Conservation (phyloP, 139 green algal species). For the Pleodorina starrii region DNA sequence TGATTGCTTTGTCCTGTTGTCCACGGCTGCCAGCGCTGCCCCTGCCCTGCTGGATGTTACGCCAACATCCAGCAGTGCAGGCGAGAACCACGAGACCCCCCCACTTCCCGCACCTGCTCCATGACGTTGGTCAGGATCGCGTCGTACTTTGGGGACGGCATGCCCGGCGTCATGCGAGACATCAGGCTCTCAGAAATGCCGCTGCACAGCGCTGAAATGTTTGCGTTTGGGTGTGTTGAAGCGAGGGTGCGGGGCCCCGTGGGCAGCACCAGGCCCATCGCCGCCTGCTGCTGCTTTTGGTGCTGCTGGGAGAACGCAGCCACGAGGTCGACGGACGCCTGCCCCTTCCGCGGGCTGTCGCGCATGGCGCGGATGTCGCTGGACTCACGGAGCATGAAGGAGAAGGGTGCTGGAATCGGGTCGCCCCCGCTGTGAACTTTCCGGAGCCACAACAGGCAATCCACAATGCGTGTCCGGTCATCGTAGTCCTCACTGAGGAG, state of each 20-base stretch:
- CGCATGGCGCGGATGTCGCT: slow-evolving; percentile 15
- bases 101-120: slow-evolving; percentile 32
- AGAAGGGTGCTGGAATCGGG: background rate
- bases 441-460: slow-evolving; percentile 75
- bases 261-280: slow-evolving; percentile 43
- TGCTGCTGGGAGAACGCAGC: slow-evolving; percentile 54
- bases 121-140: background rate
- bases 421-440: slow-evolving; percentile 53
- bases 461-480: slow-evolving; percentile 68
- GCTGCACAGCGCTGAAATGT: slow-evolving; percentile 14
- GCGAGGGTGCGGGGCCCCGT: background rate
- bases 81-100: background rate
- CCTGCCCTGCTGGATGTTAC: no score
- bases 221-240: background rate
- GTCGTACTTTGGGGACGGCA: slow-evolving; percentile 20
- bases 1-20: no score
- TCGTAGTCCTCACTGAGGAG: slow-evolving; percentile 63
- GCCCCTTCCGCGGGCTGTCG: slow-evolving; percentile 21
- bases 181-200: slow-evolving; percentile 4
- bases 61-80: no score
- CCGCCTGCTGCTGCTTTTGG: slow-evolving; percentile 41
- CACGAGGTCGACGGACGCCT: background rate
- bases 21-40: no score
- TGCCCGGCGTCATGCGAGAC: background rate
- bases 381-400: background rate